Conservation (phyloP, 352 stramenopile species). For the Pythium periplocum region DNA sequence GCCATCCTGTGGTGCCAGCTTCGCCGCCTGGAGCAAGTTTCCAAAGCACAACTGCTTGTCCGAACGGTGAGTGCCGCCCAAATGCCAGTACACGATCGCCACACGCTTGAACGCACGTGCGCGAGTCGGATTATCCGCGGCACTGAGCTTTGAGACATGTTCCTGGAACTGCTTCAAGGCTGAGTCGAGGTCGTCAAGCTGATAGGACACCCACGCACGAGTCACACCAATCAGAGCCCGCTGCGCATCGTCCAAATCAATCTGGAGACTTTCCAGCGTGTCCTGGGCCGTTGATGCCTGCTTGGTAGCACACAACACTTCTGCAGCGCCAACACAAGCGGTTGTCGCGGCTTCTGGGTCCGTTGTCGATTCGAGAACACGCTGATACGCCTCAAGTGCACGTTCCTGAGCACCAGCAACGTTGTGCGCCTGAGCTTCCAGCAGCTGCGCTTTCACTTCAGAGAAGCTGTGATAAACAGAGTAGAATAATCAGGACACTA, state of each 20-base stretch:
- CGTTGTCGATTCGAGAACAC: slow-evolving; percentile 9
- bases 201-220: slow-evolving; percentile 35
- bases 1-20: slow-evolving; percentile 55
- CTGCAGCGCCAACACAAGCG: slow-evolving; percentile 34
- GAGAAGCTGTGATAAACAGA: slow-evolving; percentile 35
- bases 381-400: slow-evolving; percentile 38
- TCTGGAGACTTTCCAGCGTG: too few relatives aligned
- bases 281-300: slow-evolving; percentile 2
- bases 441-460: slow-evolving; percentile 40
- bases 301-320: slow-evolving; percentile 36
- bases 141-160: slow-evolving; percentile 24
- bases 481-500: slow-evolving; percentile 3
- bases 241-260: slow-evolving; percentile 9
- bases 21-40: slow-evolving; percentile 63
- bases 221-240: slow-evolving; percentile 22
- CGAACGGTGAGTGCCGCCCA: slow-evolving; percentile 35
- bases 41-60: slow-evolving; percentile 65
- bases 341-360: slow-evolving; percentile 17
- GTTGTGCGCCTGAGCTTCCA: slow-evolving; percentile 49
- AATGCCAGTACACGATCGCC: slow-evolving; percentile 72
- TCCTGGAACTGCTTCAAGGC: slow-evolving; percentile 34
- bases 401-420: slow-evolving; percentile 39
- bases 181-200: slow-evolving; percentile 25
- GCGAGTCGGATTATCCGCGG: slow-evolving; percentile 11
- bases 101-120: slow-evolving; percentile 58